Base-by-base conservation (phyloP, 345 rosid species). In the Hevea brasiliensis region DNA sequence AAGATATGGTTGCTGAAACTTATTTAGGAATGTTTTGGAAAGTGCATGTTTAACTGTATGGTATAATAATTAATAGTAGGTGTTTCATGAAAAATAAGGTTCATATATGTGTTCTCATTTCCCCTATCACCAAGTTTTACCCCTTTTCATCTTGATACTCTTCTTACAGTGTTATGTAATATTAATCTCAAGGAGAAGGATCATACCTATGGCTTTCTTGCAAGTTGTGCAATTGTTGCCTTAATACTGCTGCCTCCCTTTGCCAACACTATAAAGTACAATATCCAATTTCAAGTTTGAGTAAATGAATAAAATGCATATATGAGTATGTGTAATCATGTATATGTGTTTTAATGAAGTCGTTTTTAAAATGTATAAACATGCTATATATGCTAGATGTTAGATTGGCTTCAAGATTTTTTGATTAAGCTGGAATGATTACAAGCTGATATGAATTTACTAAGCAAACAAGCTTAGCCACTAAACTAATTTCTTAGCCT, bases 161-260 rank as follows among this genome's bases (percentile, higher is more conserved):
- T n/a, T 60, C 20, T 35, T 27, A 0, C 9, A 35, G 37, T 26
- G 29, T 15, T 50, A 50, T 44, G 57, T 64, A 27, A 64, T 51
- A 54, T 6, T 50, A 15, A 50, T 71, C 35, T 47, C 4, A 68
- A 50, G 26, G 26, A 61, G 44, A 66, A 77, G 65, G 37, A 79
- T 73, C 10, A 6, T 83, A 90, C 96, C 92, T 72, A 59, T 87
- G 87, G 72, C 62, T 82, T 77, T 90, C 95, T 74, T 87, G 87
- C 78, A 90, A 81, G 83, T 61, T 81, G 71, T 87, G 84, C 65
- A 90, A 78, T 75, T 90, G 89, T 71, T 88, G 91, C 76, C 90
- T 65, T 65, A 90, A 70, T 72, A 76, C 74, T 53, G 87, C 84
- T 29, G 85, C 89, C 82, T 90, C 93, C 58, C 85, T 79, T 76